Evolutionary conservation across 2,329 filamentous ascomycete species (phyloP).

Genomic region (Pseudogymnoascus sp.): DNA sequence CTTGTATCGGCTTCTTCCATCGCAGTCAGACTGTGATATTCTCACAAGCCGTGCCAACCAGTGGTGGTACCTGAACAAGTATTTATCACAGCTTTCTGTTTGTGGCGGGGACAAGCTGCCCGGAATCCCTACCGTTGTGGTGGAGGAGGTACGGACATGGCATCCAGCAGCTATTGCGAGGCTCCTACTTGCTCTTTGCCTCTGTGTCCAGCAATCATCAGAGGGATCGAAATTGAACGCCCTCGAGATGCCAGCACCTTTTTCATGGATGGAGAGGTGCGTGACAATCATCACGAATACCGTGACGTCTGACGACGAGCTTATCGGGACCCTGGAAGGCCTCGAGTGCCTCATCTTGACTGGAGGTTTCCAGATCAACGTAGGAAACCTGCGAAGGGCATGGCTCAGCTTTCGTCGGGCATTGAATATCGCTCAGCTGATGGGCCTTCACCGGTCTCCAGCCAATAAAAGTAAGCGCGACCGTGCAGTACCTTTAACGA

Average conservation of each 20-base stretch:
- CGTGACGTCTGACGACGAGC: slow-evolving; percentile 39
- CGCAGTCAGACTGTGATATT: slow-evolving; percentile 22
- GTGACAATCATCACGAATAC: slow-evolving; percentile 15
- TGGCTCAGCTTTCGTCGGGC: slow-evolving; percentile 41
- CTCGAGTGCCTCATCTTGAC: slow-evolving; percentile 44
- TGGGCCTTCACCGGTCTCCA: slow-evolving; percentile 42
- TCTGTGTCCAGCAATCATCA: slow-evolving; percentile 25
- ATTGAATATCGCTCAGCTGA: slow-evolving; percentile 40
- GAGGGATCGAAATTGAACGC: slow-evolving; percentile 19
- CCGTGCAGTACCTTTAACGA: background rate
- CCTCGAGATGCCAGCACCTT: slow-evolving; percentile 17
- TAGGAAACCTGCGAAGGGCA: slow-evolving; percentile 41
- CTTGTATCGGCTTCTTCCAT: slow-evolving; percentile 24
- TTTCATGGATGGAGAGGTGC: slow-evolving; percentile 23
- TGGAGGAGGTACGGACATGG: slow-evolving; percentile 19
- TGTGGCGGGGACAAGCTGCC: background rate
- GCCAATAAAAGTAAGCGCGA: background rate
- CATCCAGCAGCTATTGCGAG: slow-evolving; percentile 23
- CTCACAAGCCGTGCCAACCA: slow-evolving; percentile 18
- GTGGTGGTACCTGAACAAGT: slow-evolving; percentile 23
- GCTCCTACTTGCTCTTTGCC: slow-evolving; percentile 22
- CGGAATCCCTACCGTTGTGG: slow-evolving; percentile 16
- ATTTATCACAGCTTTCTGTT: slow-evolving; percentile 14
- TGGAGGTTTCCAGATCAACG: slow-evolving; percentile 38
- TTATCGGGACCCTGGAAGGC: slow-evolving; percentile 41